Base-by-base conservation (phyloP, 2,329 filamentous ascomycete species). In the Penicillium brasilianum region DNA sequence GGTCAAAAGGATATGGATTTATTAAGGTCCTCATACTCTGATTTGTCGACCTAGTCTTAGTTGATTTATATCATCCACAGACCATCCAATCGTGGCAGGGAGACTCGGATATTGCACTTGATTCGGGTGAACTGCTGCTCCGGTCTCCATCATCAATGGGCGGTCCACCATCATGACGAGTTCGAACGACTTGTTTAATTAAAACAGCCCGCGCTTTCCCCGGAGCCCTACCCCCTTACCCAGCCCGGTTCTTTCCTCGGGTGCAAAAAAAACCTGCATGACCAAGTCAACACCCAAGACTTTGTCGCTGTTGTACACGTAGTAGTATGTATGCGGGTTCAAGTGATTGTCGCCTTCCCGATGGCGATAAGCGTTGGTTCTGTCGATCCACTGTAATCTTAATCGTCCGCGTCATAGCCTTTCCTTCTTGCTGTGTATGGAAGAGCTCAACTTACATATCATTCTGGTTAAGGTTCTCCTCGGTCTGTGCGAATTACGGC, bases 381-480 rank as follows among this genome's bases (percentile, higher is more conserved):
- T 14, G 57, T 58, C 57, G 63, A 66, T 67, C 64, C 34, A 57
- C 59, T 58, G 58, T 46, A 66, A 65, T 67, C 62, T 67, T 62
- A 61, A 55, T 63, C 49, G 46, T 59, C 65, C 65, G 61, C 66
- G 63, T 68, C 65, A 68, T 66, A 28, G 32, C 55, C 49, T 55
- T 25, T 28, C 25, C 18, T 10, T 20, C 39, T 18, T 13, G 39
- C 18, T 9, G 16, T 41, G n/a, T 11, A 2, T 20, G 9, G 10
- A 20, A 13, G 11, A 11, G 11, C n/a, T 41, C 18, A 1, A n/a
- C n/a, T n/a, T 10, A 10, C 16, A n/a, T 10, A 28, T 28, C 25
- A 3, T 28, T 28, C 25, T 28, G 25, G 16, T 41, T 41, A 30
- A 30, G 25, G 44, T 10, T 20, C 32, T 41, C 25, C 20, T 36